Base-by-base conservation (phyloP, 495 filamentous ascomycete genomes). In the Penicillium diatomitis region DNA sequence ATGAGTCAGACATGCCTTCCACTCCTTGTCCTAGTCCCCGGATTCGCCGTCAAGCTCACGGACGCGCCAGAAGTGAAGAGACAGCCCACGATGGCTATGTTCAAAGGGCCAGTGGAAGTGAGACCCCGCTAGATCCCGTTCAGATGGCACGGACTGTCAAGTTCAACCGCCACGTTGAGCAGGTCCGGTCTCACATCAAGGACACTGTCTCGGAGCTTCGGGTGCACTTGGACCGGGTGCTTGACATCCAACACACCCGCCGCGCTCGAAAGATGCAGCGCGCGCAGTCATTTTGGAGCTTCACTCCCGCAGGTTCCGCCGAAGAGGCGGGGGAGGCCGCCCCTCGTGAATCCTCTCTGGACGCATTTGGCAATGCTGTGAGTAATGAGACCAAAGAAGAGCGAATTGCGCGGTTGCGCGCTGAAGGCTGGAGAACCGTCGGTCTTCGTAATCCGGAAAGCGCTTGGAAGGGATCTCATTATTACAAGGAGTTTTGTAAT, bases 241-340 rank as follows among this genome's bases (percentile, higher is more conserved):
- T 42, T 2, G 46, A 60, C 8, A n/a, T 66, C 3, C 68, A 70
- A 45, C 47, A 55, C 2, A 28, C 54, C 4, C 68, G 55, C n/a
- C 51, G 56, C 9, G 38, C 52, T 2, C 62, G 56, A 33, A 49
- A 48, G 7, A 42, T 66, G 33, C 50, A 47, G 0, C 68, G 63
- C 3, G 60, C 60, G 6, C 52, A 51, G 0, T 74, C 69, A 0
- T 72, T 71, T 48, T 74, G 71, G 71, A 70, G 54, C 32, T 73
- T 74, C 44, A 54, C 55, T 33, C 58, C 59, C 7, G 32, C 66
- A 29, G 58, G 58, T 12, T 10, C 38, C n/a, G 41, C 41, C 4
- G 41, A 51, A 10, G 33, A 38, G 10, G 30, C 47, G 6, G 41
- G 33, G 3, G 32, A 12, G 7, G 8, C 9, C 0, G 34, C 20